A percentile compares a stretch with the other conserved stretches of the same genome.
Conservation (phyloP, 345 rosid species). For the Euphorbia pulcherrima region DNA sequence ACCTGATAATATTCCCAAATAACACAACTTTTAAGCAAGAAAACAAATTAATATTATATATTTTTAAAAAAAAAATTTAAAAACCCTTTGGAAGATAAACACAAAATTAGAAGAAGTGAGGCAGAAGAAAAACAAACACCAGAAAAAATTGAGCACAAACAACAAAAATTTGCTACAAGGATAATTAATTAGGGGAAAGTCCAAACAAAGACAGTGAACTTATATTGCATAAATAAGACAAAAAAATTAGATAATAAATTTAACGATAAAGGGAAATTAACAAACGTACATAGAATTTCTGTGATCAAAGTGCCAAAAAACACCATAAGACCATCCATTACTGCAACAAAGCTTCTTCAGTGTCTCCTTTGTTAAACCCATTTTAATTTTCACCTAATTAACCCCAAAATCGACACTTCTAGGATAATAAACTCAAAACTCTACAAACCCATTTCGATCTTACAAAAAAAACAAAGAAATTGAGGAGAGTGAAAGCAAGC, state of each 20-base stretch:
- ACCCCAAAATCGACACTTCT: conserved; percentile 13
- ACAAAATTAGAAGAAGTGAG: background rate
- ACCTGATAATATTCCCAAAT: conserved; percentile 42
- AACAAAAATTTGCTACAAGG: no score
- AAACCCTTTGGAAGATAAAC: background rate
- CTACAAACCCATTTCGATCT: background rate
- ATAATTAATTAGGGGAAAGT: no score
- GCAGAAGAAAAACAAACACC: background rate
- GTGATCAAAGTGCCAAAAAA: conserved; percentile 72
- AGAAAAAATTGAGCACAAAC: background rate
- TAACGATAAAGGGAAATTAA: background rate
- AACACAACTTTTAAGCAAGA: conserved; percentile 18
- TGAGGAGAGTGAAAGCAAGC: background rate
- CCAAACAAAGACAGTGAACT: no score
- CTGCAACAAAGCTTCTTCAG: conserved; percentile 62
- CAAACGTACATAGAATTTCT: conserved; percentile 59
- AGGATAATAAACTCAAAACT: conserved; percentile 19
- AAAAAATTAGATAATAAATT: no score
- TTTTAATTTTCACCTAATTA: conserved; percentile 1
- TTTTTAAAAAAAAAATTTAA: background rate
- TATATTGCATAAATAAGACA: no score
- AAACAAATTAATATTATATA: conserved; percentile 1
- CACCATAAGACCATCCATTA: conserved; percentile 83
- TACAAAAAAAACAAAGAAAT: conserved; percentile 1
- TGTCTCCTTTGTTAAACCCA: conserved; percentile 36